These are phyloP conservation scores for Elsinoe batatas DNA, from an alignment of 2,329 filamentous ascomycete species.

Conservation along the genomic window DNA sequence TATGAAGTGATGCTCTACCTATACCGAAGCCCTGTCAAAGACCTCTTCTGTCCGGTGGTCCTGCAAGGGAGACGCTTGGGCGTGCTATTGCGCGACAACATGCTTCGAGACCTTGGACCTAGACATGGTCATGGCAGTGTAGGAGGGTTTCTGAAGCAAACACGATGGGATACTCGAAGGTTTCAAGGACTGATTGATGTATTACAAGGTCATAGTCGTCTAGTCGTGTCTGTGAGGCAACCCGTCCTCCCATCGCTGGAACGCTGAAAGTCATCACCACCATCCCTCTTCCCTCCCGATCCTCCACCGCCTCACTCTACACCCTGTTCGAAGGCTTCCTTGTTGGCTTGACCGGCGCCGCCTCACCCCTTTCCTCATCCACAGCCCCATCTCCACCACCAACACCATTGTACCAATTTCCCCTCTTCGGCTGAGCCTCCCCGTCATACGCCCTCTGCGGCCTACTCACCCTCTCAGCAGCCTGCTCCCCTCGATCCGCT, in stretches of 20 bases:
- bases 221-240: background rate
- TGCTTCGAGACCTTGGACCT: no score
- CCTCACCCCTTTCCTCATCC: slow-evolving; percentile 15
- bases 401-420: slow-evolving; percentile 7
- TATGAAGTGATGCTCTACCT: no score
- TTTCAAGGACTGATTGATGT: background rate
- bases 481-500: background rate
- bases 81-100: no score
- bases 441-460: slow-evolving; percentile 9
- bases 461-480: slow-evolving; percentile 10
- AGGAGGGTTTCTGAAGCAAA: no score
- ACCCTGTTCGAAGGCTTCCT: slow-evolving; percentile 9
- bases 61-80: no score
- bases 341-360: background rate
- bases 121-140: no score
- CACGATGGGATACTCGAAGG: no score
- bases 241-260: background rate
- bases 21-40: no score
- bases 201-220: background rate
- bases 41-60: no score
- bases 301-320: background rate
- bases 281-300: background rate
- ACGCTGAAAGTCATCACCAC: background rate
- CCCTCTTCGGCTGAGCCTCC: slow-evolving; percentile 10
- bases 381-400: background rate